Percentiles rank a stretch among this genome's conserved stretches.
Evolutionary conservation across 208 protist genomes (phyloP).

Genomic region (Acanthamoeba culbertsoni): DNA sequence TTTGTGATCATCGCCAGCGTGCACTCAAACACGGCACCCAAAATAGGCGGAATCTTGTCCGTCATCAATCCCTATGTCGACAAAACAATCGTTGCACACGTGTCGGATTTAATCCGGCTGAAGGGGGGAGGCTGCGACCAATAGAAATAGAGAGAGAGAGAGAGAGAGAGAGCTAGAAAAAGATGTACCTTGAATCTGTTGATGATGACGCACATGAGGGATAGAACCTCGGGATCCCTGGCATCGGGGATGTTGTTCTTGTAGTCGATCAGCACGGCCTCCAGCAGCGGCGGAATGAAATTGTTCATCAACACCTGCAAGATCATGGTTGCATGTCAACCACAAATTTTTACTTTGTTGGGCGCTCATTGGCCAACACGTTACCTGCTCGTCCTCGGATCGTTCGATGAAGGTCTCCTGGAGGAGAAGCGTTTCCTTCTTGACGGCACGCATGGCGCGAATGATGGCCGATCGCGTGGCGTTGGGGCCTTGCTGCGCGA

Average conservation of each 20-base stretch:
- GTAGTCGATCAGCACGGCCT: slow-evolving; percentile 96
- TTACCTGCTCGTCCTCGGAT: slow-evolving; percentile 79
- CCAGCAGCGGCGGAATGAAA: slow-evolving; percentile 93
- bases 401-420: slow-evolving; percentile 93
- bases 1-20: slow-evolving; percentile 98
- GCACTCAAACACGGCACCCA: slow-evolving; percentile 95
- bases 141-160: not conserved
- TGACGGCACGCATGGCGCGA: slow-evolving; percentile 90
- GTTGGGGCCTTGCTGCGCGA: slow-evolving; percentile 57
- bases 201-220: slow-evolving; percentile 90
- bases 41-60: slow-evolving; percentile 91
- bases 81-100: no score
- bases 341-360: no score
- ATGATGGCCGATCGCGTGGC: slow-evolving; percentile 66
- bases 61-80: slow-evolving; percentile 79
- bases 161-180: not conserved
- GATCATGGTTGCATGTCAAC: not conserved
- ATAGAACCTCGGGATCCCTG: slow-evolving; percentile 94
- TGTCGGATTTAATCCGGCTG: no score
- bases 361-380: not conserved
- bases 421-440: slow-evolving; percentile 94
- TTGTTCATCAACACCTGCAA: slow-evolving; percentile 81
- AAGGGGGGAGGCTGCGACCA: not conserved
- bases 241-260: slow-evolving; percentile 86
- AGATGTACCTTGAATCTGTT: slow-evolving; percentile 84